phyloP scores from a whole-genome alignment of 352 stramenopile genomes.

The Phytophthora uliginosa region DNA sequence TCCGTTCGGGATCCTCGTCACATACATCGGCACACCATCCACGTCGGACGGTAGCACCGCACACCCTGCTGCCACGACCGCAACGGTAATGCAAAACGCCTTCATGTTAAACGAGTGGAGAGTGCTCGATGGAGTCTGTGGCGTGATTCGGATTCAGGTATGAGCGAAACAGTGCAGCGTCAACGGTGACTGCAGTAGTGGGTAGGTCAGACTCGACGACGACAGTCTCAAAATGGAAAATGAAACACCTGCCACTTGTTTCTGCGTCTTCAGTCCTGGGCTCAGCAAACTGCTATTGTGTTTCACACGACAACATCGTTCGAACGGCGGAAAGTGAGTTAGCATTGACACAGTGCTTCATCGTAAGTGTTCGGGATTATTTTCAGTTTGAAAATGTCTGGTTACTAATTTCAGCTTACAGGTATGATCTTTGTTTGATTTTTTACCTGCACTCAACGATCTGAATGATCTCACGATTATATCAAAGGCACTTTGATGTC shows the following conservation, averaged over 20 bases:
- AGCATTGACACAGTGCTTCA: no score
- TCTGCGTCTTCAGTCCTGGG: background rate
- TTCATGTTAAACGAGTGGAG: constrained; percentile 3
- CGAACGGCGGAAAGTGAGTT: no score
- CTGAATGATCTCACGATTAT: no score
- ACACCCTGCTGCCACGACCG: background rate
- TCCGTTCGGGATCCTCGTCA: constrained; percentile 37
- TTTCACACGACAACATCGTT: no score
- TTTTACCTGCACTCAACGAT: no score
- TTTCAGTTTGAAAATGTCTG: no score
- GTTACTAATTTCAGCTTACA: no score
- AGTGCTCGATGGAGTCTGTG: background rate
- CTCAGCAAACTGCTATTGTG: no score
- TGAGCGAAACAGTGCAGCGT: background rate
- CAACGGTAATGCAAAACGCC: background rate
- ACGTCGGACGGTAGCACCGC: background rate
- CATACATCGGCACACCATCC: constrained; percentile 27
- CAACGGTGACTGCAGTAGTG: background rate
- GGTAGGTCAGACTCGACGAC: constrained; percentile 24
- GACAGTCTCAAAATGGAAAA: constrained; percentile 20
- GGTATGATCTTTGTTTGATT: no score
- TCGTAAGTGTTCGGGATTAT: no score
- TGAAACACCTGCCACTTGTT: constrained; percentile 8
- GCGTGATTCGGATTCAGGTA: background rate
- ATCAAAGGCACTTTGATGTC: background rate